Evolutionary conservation across 305 asterid genomes (phyloP).

Genomic region (Plantago rigida): DNA sequence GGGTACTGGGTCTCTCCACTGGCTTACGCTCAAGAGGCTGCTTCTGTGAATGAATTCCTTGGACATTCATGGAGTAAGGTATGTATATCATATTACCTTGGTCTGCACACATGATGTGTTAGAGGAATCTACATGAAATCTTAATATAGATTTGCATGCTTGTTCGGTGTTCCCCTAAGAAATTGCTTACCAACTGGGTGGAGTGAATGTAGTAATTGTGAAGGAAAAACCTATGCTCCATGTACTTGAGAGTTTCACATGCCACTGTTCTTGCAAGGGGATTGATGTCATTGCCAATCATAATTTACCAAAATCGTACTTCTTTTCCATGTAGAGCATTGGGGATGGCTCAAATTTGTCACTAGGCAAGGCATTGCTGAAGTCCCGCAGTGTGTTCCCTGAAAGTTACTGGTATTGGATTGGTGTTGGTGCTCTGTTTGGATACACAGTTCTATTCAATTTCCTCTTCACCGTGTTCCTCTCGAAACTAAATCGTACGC

Average conservation of each 20-base stretch:
- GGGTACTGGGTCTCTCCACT: constrained; percentile 94
- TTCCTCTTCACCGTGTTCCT: constrained; percentile 71
- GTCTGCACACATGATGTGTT: no score
- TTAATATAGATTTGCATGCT: not conserved
- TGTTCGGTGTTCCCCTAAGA: constrained; percentile 14
- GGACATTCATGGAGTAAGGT: constrained; percentile 95
- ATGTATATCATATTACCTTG: constrained; percentile 16
- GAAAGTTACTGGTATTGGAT: constrained; percentile 96
- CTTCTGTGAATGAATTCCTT: constrained; percentile 86
- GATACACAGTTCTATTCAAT: constrained; percentile 73
- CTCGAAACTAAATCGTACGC: constrained; percentile 62
- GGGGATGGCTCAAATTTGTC: constrained; percentile 46
- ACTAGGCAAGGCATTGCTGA: constrained; percentile 69
- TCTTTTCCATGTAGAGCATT: constrained; percentile 48
- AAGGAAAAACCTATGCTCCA: not conserved
- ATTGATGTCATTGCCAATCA: constrained; percentile 6
- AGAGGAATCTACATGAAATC: not conserved
- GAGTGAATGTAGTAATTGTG: not conserved
- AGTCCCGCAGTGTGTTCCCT: constrained; percentile 69
- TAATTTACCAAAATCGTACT: constrained; percentile 22
- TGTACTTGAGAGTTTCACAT: not conserved
- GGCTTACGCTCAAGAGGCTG: constrained; percentile 88
- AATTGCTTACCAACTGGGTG: constrained; percentile 7
- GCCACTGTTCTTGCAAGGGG: not conserved
- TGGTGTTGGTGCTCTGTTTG: constrained; percentile 82